Base-by-base conservation (phyloP, 495 filamentous ascomycete species). In the Penicillium parvum region DNA sequence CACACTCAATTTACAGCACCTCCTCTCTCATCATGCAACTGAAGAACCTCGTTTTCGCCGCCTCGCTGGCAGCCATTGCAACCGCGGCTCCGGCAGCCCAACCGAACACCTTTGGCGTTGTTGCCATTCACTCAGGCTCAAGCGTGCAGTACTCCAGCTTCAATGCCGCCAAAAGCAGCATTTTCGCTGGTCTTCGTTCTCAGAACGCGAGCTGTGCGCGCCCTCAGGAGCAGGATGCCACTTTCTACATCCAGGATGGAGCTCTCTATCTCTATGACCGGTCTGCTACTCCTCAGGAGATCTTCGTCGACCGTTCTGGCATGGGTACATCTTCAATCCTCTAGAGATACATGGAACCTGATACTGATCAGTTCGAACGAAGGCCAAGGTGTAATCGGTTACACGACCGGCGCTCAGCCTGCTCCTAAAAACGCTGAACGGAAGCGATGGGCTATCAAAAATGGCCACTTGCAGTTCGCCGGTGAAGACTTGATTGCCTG, bases 281-380 rank as follows among this genome's bases (percentile, higher is more conserved):
- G 8, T 58, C 61, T 19, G 62, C 56, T 15, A 58, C 60, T 30
- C 50, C 63, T n/a, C 74, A 77, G 57, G 58, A 72, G 55, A 48
- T 76, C 42, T 73, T 56, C 38, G 72, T 69, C 26, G 75, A 79
- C 45, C 71, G 71, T 34, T 77, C 74, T 29, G 74, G 73, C 50
- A 77, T 77, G 73, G 63, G 63, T 62, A 58, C n/a, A 51, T 37
- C 8, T 7, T 21, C 1, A 12, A 32, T n/a, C 11, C 18, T 22
- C 15, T 23, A 6, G 17, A 12, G 12, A 30, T 10, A 8, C 2
- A 17, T 1, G 11, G 1, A 10, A 25, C 27, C 11, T 9, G 18
- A 8, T 2, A 36, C 12, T n/a, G 44, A 52, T 49, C 38, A 6
- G 11, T 14, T 3, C 20, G 4, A 37, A 34, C n/a, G n/a, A n/a